Conservation (phyloP, 345 rosid genomes). For the Bruguiera sexangula region DNA sequence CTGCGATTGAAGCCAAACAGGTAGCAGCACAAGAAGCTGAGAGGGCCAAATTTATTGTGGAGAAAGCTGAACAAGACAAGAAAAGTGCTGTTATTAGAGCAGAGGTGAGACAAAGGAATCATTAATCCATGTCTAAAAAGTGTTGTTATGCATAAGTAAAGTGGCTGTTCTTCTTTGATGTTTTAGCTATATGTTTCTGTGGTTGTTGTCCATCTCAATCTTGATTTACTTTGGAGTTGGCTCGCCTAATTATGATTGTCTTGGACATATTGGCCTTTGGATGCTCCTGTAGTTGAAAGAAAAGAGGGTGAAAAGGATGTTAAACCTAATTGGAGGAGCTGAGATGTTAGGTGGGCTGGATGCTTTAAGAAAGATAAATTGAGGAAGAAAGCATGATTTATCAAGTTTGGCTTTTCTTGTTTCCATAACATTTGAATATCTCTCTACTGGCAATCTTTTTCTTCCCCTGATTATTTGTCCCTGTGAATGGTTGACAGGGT, state of each 20-base stretch:
- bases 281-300: too few species aligned
- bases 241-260: too few species aligned
- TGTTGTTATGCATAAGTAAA: not conserved
- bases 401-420: not conserved
- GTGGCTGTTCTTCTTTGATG: too few species aligned
- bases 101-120: conserved; percentile 44
- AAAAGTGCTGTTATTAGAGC: conserved; percentile 88
- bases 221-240: too few species aligned
- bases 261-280: too few species aligned
- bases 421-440: not conserved
- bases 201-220: too few species aligned
- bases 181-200: too few species aligned
- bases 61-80: conserved; percentile 94
- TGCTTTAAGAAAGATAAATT: too few species aligned
- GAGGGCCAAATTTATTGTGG: conserved; percentile 87
- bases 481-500: conserved; percentile 46
- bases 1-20: conserved; percentile 92
- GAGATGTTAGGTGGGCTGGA: too few species aligned
- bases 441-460: conserved; percentile 18
- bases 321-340: too few species aligned
- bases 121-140: not conserved
- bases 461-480: not conserved
- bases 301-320: too few species aligned
- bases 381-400: too few species aligned
- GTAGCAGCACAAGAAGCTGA: conserved; percentile 98